Conservation (phyloP, 2,329 filamentous ascomycete species). For the Colletotrichum endophyticum region DNA sequence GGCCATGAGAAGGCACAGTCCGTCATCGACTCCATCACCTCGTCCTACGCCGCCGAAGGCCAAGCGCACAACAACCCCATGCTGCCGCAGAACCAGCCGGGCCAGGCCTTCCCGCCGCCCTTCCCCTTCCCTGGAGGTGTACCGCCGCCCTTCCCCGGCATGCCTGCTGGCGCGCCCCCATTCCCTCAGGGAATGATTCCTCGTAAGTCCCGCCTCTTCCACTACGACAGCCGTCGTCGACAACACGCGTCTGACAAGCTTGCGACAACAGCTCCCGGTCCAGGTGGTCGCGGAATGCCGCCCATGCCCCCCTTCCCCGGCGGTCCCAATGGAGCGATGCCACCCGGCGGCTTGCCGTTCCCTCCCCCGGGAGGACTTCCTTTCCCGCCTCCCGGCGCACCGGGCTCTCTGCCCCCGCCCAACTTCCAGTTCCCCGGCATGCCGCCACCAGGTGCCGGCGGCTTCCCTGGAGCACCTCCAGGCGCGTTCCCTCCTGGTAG, state of each 20-base stretch:
- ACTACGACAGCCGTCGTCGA: neutral
- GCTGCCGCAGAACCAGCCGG: slow-evolving; percentile 72
- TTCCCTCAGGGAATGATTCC: slow-evolving; percentile 48
- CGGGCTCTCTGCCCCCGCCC: slow-evolving; percentile 43
- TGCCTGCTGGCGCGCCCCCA: slow-evolving; percentile 45
- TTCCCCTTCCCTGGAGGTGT: slow-evolving; percentile 68
- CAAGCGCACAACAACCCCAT: slow-evolving; percentile 87
- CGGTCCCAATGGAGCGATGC: slow-evolving; percentile 39
- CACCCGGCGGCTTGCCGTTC: slow-evolving; percentile 48
- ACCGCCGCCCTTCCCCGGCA: slow-evolving; percentile 64
- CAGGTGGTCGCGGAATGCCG: slow-evolving; percentile 55
- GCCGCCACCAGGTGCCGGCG: slow-evolving; percentile 39
- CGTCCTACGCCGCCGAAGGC: slow-evolving; percentile 92
- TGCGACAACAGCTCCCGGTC: slow-evolving; percentile 47
- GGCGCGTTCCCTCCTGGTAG: slow-evolving; percentile 38
- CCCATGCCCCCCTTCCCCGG: slow-evolving; percentile 50
- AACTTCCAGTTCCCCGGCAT: slow-evolving; percentile 56
- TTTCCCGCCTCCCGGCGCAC: slow-evolving; percentile 28
- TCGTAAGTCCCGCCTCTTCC: slow-evolving; percentile 50
- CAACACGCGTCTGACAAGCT: neutral
- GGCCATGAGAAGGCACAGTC: slow-evolving; percentile 98
- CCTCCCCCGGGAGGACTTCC: slow-evolving; percentile 40
- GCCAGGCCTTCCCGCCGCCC: slow-evolving; percentile 54
- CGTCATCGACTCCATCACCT: slow-evolving; percentile 97
- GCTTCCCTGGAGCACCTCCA: slow-evolving; percentile 42